phyloP scores from a whole-genome alignment of 2,329 filamentous ascomycete genomes.

The Corinectria fuckeliana region DNA sequence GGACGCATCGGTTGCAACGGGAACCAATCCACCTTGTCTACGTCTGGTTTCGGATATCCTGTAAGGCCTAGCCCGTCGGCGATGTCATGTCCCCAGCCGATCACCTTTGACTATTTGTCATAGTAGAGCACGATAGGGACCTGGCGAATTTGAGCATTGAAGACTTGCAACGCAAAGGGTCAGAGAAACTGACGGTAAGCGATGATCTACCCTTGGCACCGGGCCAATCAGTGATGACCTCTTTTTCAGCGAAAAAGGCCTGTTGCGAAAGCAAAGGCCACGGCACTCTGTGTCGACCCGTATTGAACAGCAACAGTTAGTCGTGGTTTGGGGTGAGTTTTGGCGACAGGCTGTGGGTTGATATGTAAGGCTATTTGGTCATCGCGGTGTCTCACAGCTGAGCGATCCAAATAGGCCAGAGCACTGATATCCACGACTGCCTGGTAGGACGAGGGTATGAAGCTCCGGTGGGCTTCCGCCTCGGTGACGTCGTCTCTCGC shows the following conservation, averaged over 20 bases:
- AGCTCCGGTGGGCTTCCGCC: neutral
- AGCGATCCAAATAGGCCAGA: neutral
- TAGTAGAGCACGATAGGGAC: constrained; percentile 99
- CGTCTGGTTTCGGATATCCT: constrained; percentile 94
- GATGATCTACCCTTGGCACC: constrained; percentile 96
- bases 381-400: neutral
- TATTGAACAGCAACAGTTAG: neutral
- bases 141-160: constrained; percentile 51
- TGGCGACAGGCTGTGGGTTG: neutral
- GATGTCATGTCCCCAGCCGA: constrained; percentile 98
- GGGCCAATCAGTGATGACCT: constrained; percentile 99
- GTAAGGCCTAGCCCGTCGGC: constrained; percentile 94
- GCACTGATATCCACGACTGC: neutral
- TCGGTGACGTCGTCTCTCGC: neutral
- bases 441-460: neutral
- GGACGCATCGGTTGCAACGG: constrained; percentile 98
- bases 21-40: constrained; percentile 99
- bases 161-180: neutral
- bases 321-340: neutral
- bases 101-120: constrained; percentile 98
- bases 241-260: constrained; percentile 95
- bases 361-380: neutral
- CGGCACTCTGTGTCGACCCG: constrained; percentile 43
- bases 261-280: constrained; percentile 96
- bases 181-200: constrained; percentile 75